These are phyloP conservation scores for Wallacemonas collosoma DNA, from an alignment of 208 protist species.

Conservation along the genomic window DNA sequence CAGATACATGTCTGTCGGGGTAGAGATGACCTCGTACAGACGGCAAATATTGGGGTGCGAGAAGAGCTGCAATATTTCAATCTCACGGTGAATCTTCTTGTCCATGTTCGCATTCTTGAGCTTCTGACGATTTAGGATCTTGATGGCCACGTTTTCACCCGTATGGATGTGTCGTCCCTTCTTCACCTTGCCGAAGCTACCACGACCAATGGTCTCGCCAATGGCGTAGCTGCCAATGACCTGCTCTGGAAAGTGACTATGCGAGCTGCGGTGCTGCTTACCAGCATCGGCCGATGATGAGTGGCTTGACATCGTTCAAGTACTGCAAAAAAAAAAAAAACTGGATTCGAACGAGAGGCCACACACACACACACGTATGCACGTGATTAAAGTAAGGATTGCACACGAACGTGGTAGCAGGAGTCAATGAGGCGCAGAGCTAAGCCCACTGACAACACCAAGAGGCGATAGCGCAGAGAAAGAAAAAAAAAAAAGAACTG, in stretches of 20 bases:
- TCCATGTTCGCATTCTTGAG: conserved; percentile 94
- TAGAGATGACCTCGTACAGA: conserved; percentile 98
- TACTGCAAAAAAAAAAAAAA: conserved; percentile 5
- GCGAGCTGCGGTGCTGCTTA: conserved; percentile 19
- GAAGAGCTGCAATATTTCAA: conserved; percentile 98
- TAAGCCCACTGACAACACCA: no score
- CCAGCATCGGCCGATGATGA: conserved; percentile 17
- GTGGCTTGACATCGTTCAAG: conserved; percentile 2
- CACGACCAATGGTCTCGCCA: conserved; percentile 98
- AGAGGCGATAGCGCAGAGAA: no score
- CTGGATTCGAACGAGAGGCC: not conserved
- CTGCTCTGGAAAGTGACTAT: conserved; percentile 42
- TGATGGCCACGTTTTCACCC: conserved; percentile 97
- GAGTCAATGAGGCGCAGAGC: no score
- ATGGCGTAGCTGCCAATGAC: conserved; percentile 97
- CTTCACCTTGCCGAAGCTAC: conserved; percentile 99
- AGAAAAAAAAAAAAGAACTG: no score
- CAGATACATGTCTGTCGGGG: conserved; percentile 98
- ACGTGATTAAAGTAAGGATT: not conserved
- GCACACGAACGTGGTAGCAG: not conserved
- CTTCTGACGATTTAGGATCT: conserved; percentile 99
- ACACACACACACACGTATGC: not conserved
- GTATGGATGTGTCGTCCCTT: conserved; percentile 96
- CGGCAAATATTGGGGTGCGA: conserved; percentile 99
- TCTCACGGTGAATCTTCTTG: conserved; percentile 96